Base-by-base conservation (phyloP, 2,329 filamentous ascomycete genomes). In the Stenocarpella maydis region DNA sequence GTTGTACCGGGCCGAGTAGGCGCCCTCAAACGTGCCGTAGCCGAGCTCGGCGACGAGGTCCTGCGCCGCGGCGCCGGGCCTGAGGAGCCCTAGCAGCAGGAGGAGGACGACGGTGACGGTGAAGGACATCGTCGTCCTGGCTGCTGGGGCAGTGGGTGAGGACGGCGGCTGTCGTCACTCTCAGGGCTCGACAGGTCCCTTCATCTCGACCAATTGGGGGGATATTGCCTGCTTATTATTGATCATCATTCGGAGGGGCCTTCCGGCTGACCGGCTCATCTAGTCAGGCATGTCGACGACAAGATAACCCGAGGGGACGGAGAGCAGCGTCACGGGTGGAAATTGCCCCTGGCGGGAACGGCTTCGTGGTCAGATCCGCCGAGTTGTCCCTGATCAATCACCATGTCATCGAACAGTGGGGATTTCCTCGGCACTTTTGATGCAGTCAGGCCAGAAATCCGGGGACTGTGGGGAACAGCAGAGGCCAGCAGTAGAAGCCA, bases 11-110 rank as follows among this genome's bases (percentile, higher is more conserved):
- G 78, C 71, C 21, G 83, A 83, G 72, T 86, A 86, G 54, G 83
- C 82, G 21, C 87, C 87, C 72, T 82, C 79, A 71, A 89, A 88
- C 21, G 79, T 82, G 34, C 84, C 84, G 72, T 86, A 86, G 75
- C 84, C 81, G 8, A 86, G 79, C 3, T 73, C 72, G 8, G 82
- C 80, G 19, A 81, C 72, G 34, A 84, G 80, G 37, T 80, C 69
- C 60, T 73, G 70, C 47, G 64, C 68, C 39, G 31, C 34, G 24
- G 60, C 60, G 17, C 66, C 45, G 15, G 21, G 41, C 41, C 49
- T 24, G 10, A 71, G 49, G 21, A 63, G 24, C 50, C 49, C 37
- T 2, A 34, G 39, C 21, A 49, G 53, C 28, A 65, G 19, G 24
- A 61, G 28, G 28, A 69, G 41, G n/a, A 54, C 21, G 26, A 31